Base-by-base conservation (phyloP, 495 filamentous ascomycete genomes). In the Hyaloscypha variabilis region DNA sequence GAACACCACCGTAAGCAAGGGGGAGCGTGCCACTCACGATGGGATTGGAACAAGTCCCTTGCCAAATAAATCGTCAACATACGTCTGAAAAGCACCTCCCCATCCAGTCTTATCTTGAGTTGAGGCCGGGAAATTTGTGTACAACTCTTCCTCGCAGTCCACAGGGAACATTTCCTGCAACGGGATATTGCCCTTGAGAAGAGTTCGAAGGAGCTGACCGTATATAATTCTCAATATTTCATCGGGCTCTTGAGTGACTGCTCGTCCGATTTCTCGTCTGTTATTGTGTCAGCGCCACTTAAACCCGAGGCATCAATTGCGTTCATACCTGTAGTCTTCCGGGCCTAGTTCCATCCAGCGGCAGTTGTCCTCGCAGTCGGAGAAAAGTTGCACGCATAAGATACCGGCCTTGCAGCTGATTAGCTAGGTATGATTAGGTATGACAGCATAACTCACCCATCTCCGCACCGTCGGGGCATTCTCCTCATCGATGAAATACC, bases 401-500 rank as follows among this genome's bases (percentile, higher is more conserved):
- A 65, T 58, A 1, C 67, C 67, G 21, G 49, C 62, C 67, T 68
- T 8, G 2, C 24, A 25, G 6, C 10, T 52, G 6, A 23, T 55
- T 60, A 58, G 65, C 50, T 19, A n/a, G 13, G n/a, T 39, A 24
- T 49, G 6, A 8, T 17, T 13, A n/a, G 54, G 26, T 8, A 26
- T 6, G 19, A 11, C 8, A 52, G 53, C n/a, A 29, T 5, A 4
- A 31, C 60, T 52, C 60, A 69, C 67, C 67, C 63, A 69, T 69
- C 63, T 39, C 28, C 67, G 31, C 26, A 66, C 23, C 11, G 36
- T 36, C 28, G 28, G 1, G 36, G n/a, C 13, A 19, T 55, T 66
- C 6, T 26, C n/a, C 0, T 14, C 28, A n/a, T 66, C 31, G 6
- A 64, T 26, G 36, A 69, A 69, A 24, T 23, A 63, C 3, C 23